phyloP scores from a whole-genome alignment of 306 rosid genomes.

The Adenanthera pavonina region DNA sequence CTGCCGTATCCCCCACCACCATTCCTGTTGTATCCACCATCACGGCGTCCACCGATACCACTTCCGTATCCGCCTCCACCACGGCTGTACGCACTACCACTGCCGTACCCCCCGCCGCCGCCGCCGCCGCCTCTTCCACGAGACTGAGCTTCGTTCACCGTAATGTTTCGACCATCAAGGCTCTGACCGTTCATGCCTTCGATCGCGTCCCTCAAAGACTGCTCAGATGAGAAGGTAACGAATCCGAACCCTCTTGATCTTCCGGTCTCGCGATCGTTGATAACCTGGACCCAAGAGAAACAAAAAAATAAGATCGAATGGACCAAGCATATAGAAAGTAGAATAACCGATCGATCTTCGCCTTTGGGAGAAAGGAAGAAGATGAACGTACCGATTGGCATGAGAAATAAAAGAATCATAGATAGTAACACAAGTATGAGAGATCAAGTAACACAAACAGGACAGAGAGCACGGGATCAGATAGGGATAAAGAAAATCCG shows the following conservation, averaged over 20 bases:
- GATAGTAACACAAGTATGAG: constrained; percentile 60
- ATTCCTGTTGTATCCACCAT: constrained; percentile 24
- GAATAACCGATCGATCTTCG: constrained; percentile 88
- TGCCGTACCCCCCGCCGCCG: not conserved
- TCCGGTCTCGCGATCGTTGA: constrained; percentile 93
- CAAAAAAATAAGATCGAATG: not conserved
- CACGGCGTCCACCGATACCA: constrained; percentile 25
- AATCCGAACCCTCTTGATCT: constrained; percentile 95
- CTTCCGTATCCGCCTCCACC: constrained; percentile 53
- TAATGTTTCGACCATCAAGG: constrained; percentile 86
- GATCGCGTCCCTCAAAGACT: constrained; percentile 78
- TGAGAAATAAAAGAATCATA: constrained; percentile 59
- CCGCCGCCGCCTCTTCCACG: constrained; percentile 63
- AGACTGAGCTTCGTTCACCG: constrained; percentile 91
- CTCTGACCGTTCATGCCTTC: constrained; percentile 88
- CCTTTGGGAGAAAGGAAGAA: constrained; percentile 67
- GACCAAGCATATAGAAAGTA: not conserved
- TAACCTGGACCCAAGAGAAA: constrained; percentile 46
- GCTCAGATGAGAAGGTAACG: constrained; percentile 77
- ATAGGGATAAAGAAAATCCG: constrained; percentile 47
- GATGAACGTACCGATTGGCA: constrained; percentile 87
- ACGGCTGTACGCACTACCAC: constrained; percentile 2
- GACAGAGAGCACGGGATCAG: constrained; percentile 66
- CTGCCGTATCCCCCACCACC: constrained; percentile 42
- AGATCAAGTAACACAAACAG: constrained; percentile 81